Evolutionary conservation across 306 rosid species (phyloP).

Genomic region (Psophocarpus tetragonolobus): DNA sequence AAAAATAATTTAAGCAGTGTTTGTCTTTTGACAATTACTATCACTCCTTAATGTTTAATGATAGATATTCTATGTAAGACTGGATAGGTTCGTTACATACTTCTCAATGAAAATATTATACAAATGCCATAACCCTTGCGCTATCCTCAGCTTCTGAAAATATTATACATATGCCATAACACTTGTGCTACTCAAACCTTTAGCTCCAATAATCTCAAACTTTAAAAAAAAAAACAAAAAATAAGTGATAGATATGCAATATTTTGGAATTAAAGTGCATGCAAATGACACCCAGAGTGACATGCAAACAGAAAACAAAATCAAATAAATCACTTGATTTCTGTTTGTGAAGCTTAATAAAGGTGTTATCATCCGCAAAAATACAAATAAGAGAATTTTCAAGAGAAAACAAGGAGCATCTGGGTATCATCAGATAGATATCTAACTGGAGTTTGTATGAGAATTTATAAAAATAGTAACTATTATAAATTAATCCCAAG

Average conservation of each 20-base stretch:
- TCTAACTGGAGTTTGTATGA: background rate
- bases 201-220: background rate
- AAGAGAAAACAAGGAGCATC: background rate
- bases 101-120: background rate
- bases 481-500: background rate
- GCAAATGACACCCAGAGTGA: background rate
- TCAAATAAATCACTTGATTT: background rate
- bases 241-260: background rate
- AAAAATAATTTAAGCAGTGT: background rate
- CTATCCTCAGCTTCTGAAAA: background rate
- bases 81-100: background rate
- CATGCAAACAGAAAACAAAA: background rate
- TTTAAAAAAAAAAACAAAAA: background rate
- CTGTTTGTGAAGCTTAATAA: background rate
- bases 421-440: background rate
- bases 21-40: background rate
- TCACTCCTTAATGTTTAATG: background rate
- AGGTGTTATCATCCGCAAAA: background rate
- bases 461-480: background rate
- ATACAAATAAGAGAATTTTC: background rate
- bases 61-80: conserved; percentile 9
- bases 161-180: background rate
- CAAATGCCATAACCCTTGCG: background rate
- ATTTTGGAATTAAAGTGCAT: background rate
- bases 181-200: background rate